These are phyloP conservation scores for Lachnellula arida DNA, from an alignment of 2,329 filamentous ascomycete genomes.

Conservation along the genomic window DNA sequence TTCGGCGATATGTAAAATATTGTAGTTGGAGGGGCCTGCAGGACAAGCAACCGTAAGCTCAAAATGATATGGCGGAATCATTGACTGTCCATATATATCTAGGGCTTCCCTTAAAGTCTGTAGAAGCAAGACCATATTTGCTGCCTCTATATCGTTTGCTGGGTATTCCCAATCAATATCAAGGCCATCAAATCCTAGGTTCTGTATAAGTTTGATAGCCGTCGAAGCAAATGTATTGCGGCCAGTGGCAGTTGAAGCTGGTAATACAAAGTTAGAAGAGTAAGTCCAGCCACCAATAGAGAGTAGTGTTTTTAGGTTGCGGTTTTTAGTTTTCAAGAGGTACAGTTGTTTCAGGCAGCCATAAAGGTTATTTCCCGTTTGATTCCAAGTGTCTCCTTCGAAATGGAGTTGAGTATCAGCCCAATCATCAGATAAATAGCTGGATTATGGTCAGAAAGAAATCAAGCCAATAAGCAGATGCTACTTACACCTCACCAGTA, in stretches of 20 bases:
- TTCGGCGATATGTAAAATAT: conserved; percentile 39
- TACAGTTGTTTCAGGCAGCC: conserved; percentile 79
- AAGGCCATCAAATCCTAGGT: conserved; percentile 20
- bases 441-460: not conserved
- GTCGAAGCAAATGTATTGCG: conserved; percentile 12
- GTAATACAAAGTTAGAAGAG: too few relatives aligned
- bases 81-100: conserved; percentile 43
- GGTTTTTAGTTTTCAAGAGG: conserved; percentile 69
- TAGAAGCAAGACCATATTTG: conserved; percentile 25
- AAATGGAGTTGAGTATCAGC: conserved; percentile 50
- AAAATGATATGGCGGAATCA: conserved; percentile 46
- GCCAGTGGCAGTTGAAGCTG: conserved; percentile 54
- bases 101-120: conserved; percentile 35
- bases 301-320: conserved; percentile 72
- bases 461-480: not conserved
- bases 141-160: conserved; percentile 12
- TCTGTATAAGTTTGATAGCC: conserved; percentile 11
- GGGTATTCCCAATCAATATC: conserved; percentile 24
- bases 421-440: conserved; percentile 4
- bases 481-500: conserved; percentile 64
- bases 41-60: conserved; percentile 48
- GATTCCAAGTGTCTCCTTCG: conserved; percentile 64
- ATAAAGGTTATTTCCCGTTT: conserved; percentile 63
- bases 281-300: conserved; percentile 83
- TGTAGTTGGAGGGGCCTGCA: conserved; percentile 44